phyloP scores from a whole-genome alignment of 768 basidiomycete genomes.

The Lentinula guzmanii region DNA sequence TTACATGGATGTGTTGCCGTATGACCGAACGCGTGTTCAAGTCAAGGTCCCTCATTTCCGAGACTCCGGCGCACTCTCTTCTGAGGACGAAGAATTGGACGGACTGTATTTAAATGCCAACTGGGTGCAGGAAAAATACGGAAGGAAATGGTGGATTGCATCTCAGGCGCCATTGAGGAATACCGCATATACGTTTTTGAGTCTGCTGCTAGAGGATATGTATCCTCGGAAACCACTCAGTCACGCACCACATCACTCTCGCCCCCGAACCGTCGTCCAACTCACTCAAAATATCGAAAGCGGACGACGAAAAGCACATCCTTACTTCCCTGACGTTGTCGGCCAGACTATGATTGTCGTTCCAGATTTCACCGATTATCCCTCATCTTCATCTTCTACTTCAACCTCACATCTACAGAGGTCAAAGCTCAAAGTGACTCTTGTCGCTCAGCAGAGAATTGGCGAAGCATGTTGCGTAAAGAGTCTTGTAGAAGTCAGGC shows the following conservation, averaged over 20 bases:
- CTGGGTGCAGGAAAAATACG: conserved; percentile 74
- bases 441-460: conserved; percentile 39
- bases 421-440: conserved; percentile 41
- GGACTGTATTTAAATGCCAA: conserved; percentile 73
- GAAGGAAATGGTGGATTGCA: conserved; percentile 80
- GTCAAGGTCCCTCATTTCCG: conserved; percentile 21
- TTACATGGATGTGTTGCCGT: conserved; percentile 69
- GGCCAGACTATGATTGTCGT: conserved; percentile 45
- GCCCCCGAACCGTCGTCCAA: conserved; percentile 74
- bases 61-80: conserved; percentile 1
- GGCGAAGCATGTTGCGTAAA: conserved; percentile 54
- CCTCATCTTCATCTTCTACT: conserved; percentile 27
- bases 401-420: conserved; percentile 12
- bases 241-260: conserved; percentile 15
- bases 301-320: conserved; percentile 66
- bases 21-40: conserved; percentile 76
- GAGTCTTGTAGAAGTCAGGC: conserved; percentile 46
- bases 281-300: conserved; percentile 70
- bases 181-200: conserved; percentile 75
- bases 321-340: conserved; percentile 63
- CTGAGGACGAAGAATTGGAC: background rate
- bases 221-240: conserved; percentile 25
- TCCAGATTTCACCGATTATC: conserved; percentile 27
- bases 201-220: conserved; percentile 49
- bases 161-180: conserved; percentile 72